Evolutionary conservation across 257 asterid genomes (phyloP).

Genomic region (Fraxinus cuspidata): DNA sequence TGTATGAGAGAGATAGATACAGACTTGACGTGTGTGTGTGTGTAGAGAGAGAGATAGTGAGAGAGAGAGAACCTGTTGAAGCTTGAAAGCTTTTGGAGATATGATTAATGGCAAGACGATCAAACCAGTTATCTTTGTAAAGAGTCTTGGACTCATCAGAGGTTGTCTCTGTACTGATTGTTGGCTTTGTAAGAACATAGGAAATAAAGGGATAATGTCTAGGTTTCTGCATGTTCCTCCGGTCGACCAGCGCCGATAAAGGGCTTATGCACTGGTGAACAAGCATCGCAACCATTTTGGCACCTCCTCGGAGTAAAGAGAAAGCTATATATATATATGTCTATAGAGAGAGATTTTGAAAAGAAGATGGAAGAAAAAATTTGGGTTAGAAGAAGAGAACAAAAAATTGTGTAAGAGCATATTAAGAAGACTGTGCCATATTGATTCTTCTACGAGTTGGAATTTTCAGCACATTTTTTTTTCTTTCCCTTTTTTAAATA

Average conservation of each 20-base stretch:
- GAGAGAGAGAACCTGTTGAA: conserved; percentile 46
- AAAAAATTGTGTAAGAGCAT: conserved; percentile 29
- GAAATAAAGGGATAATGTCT: conserved; percentile 13
- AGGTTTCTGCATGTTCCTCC: conserved; percentile 34
- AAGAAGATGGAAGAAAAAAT: not conserved
- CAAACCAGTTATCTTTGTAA: conserved; percentile 68
- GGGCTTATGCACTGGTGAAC: conserved; percentile 20
- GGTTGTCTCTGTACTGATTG: conserved; percentile 1
- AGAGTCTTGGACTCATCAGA: conserved; percentile 27
- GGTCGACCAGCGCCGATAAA: conserved; percentile 31
- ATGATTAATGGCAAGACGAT: conserved; percentile 70
- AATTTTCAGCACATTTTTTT: not conserved
- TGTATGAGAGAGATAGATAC: conserved; percentile 5
- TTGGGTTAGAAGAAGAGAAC: conserved; percentile 16
- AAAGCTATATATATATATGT: not conserved
- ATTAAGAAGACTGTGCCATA: conserved; percentile 4
- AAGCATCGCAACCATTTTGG: conserved; percentile 44
- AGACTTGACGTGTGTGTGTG: not conserved
- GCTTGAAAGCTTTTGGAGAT: conserved; percentile 67
- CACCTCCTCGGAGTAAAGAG: not conserved
- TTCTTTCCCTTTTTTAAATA: not conserved
- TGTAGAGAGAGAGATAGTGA: not conserved
- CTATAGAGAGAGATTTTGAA: not conserved
- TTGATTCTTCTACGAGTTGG: conserved; percentile 22
- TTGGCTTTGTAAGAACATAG: conserved; percentile 35